These are phyloP conservation scores for Fimicolochytrium jonesii DNA, from an alignment of 192 early-diverging fungal genomes.

Conservation along the genomic window DNA sequence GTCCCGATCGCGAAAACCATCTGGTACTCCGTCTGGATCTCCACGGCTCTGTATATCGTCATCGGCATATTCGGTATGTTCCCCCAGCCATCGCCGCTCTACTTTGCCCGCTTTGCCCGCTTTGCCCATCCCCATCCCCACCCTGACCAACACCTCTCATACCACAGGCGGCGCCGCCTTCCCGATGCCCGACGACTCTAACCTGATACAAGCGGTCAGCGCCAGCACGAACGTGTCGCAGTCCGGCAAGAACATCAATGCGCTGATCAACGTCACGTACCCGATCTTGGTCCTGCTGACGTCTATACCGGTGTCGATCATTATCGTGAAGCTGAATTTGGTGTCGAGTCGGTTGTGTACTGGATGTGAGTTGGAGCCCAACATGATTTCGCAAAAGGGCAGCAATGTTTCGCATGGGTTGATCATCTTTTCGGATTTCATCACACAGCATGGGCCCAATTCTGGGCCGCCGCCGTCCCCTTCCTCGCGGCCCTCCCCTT, in stretches of 20 bases:
- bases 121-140: not conserved
- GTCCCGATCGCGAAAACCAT: conserved; percentile 61
- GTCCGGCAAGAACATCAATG: conserved; percentile 17
- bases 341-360: conserved; percentile 45
- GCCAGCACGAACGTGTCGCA: conserved; percentile 4
- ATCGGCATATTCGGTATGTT: conserved; percentile 36
- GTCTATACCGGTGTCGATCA: conserved; percentile 67
- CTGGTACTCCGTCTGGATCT: conserved; percentile 44
- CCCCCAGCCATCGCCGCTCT: not conserved
- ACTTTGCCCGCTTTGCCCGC: not conserved
- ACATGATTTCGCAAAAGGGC: no score
- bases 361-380: conserved; percentile 37
- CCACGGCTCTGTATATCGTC: conserved; percentile 53
- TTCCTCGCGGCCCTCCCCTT: conserved; percentile 63
- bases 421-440: not conserved
- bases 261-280: conserved; percentile 34
- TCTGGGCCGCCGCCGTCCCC: conserved; percentile 55
- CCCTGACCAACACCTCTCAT: not conserved
- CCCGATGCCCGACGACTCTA: conserved; percentile 25
- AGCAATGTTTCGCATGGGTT: not conserved
- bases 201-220: conserved; percentile 26
- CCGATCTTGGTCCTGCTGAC: conserved; percentile 51
- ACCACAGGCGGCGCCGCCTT: conserved; percentile 30
- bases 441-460: conserved; percentile 38
- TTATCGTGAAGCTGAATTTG: conserved; percentile 60